Conservation (phyloP, 192 early-diverging fungal genomes). For the Coemansia reversa region DNA sequence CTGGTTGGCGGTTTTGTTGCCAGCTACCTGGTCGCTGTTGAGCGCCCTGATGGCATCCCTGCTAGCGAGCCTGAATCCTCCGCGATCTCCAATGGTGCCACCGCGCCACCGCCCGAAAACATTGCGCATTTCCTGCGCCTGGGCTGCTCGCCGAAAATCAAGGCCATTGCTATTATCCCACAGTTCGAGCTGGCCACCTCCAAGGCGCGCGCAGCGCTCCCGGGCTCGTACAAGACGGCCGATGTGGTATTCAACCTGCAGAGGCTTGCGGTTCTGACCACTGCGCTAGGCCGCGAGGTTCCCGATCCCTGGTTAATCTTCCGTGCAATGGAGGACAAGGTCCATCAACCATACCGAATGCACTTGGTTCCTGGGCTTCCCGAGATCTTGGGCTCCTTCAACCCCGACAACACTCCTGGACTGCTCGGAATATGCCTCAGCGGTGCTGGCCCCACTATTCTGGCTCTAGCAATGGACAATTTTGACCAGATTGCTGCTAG, state of each 20-base stretch:
- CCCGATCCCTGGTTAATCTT: constrained; percentile 77
- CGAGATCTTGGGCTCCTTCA: constrained; percentile 75
- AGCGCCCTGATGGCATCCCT: constrained; percentile 35
- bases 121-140: constrained; percentile 71
- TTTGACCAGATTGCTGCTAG: constrained; percentile 80
- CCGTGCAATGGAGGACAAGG: constrained; percentile 91
- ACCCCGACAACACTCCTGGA: constrained; percentile 73
- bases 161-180: constrained; percentile 77
- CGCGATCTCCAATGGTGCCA: constrained; percentile 7
- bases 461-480: constrained; percentile 80
- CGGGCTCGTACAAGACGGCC: constrained; percentile 66
- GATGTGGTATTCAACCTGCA: constrained; percentile 95
- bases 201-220: constrained; percentile 86
- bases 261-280: constrained; percentile 87
- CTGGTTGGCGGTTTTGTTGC: constrained; percentile 94
- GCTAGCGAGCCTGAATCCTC: constrained; percentile 30
- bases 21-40: constrained; percentile 69
- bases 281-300: constrained; percentile 69
- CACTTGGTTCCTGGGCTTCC: constrained; percentile 92
- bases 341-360: constrained; percentile 96
- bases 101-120: constrained; percentile 57
- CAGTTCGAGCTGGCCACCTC: constrained; percentile 92
- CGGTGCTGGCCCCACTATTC: constrained; percentile 96
- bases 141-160: constrained; percentile 68
- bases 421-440: constrained; percentile 90